phyloP scores from a whole-genome alignment of 768 basidiomycete genomes.

The Leccinum olivaceopallidum region DNA sequence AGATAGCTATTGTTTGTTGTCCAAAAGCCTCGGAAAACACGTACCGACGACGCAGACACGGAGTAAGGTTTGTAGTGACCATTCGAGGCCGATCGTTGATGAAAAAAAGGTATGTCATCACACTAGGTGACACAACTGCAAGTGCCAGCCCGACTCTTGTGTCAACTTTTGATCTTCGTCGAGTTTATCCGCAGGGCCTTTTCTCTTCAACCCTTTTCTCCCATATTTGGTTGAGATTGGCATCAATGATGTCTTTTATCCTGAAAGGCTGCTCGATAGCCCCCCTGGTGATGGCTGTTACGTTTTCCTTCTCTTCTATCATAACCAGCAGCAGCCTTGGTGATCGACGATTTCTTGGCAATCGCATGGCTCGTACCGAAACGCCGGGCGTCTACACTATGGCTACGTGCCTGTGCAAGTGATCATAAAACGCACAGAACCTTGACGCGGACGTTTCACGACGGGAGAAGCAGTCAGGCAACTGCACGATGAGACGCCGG shows the following conservation, averaged over 20 bases:
- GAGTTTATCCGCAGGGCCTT: not conserved
- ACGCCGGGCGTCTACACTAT: not conserved
- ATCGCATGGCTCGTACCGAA: not conserved
- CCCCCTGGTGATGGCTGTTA: not conserved
- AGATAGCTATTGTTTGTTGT: not conserved
- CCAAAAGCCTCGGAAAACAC: not conserved
- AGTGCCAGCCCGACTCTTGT: not conserved
- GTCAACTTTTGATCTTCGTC: not conserved
- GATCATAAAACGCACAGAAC: not conserved
- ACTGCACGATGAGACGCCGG: not conserved
- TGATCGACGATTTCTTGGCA: not conserved
- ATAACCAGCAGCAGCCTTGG: not conserved
- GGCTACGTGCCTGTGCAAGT: not conserved
- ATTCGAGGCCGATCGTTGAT: not conserved
- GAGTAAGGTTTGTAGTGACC: not conserved
- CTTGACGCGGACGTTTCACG: not conserved
- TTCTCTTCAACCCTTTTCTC: not conserved
- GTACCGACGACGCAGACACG: not conserved
- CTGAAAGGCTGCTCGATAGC: not conserved
- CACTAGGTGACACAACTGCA: too few species aligned
- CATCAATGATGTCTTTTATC: not conserved
- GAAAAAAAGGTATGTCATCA: not conserved
- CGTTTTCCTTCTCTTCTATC: not conserved
- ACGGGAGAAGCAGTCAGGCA: not conserved
- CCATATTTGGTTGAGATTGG: not conserved